Evolutionary conservation across 495 filamentous ascomycete genomes (phyloP).

Genomic region (Penicillium fimorum): DNA sequence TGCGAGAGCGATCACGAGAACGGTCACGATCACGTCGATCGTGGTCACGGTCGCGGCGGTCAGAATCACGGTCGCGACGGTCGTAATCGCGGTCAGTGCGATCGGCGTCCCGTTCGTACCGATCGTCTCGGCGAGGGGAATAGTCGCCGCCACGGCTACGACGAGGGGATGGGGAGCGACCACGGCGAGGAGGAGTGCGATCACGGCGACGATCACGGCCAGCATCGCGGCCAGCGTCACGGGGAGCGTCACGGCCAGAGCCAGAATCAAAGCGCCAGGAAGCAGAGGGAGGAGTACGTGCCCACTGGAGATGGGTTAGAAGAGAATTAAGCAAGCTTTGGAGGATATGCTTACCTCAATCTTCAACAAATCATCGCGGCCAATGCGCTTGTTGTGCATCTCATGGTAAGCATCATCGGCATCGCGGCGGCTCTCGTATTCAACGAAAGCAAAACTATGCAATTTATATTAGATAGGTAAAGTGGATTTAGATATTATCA

Average conservation of each 20-base stretch:
- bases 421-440: constrained; percentile 98
- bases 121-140: constrained; percentile 88
- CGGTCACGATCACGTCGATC: constrained; percentile 60
- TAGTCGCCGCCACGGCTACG: constrained; percentile 77
- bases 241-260: constrained; percentile 62
- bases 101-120: constrained; percentile 67
- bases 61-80: constrained; percentile 65
- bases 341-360: constrained; percentile 71
- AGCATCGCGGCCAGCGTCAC: constrained; percentile 64
- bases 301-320: constrained; percentile 65
- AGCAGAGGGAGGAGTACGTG: constrained; percentile 94
- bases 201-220: constrained; percentile 72
- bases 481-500: constrained; percentile 1
- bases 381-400: constrained; percentile 99
- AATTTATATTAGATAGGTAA: constrained; percentile 16
- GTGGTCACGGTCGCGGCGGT: constrained; percentile 60
- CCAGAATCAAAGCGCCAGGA: constrained; percentile 97
- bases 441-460: constrained; percentile 92
- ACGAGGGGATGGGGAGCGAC: constrained; percentile 70
- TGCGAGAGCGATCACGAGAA: constrained; percentile 61
- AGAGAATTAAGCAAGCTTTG: not conserved
- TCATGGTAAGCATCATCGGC: constrained; percentile 99
- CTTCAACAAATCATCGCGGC: constrained; percentile 92
- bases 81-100: constrained; percentile 72
- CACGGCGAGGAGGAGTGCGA: constrained; percentile 77